A percentile compares a stretch with the other conserved stretches of the same genome.
phyloP scores from a whole-genome alignment of 495 filamentous ascomycete genomes.

The Trichocladium uniseriatum region DNA sequence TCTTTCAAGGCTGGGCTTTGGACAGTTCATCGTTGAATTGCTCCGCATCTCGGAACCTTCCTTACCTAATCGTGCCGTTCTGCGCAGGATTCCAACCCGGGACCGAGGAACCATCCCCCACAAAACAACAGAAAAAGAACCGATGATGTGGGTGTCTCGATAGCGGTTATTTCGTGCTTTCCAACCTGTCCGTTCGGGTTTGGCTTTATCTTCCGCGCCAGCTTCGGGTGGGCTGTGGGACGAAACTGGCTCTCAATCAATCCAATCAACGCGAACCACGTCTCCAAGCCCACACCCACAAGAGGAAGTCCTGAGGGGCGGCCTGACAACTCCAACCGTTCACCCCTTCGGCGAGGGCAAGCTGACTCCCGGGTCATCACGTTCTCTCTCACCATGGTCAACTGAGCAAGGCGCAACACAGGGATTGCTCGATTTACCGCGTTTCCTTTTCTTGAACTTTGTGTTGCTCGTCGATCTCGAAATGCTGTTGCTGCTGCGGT shows the following conservation, averaged over 20 bases:
- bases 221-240: conserved; percentile 26
- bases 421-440: too few relatives aligned
- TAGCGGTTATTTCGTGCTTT: conserved; percentile 13
- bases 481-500: not conserved
- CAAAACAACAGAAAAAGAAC: not conserved
- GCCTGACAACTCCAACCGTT: conserved; percentile 16
- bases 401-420: not conserved
- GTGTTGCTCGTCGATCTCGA: not conserved
- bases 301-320: conserved; percentile 15
- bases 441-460: not conserved
- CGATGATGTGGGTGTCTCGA: conserved; percentile 17
- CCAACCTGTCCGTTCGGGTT: conserved; percentile 23
- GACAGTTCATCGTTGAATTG: too few relatives aligned
- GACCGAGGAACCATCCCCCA: not conserved
- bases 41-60: too few relatives aligned
- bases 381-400: too few relatives aligned
- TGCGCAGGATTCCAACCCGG: not conserved
- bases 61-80: not conserved
- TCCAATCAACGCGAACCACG: conserved; percentile 33
- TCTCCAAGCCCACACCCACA: conserved; percentile 32
- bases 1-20: too few relatives aligned
- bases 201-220: conserved; percentile 32
- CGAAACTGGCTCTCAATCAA: conserved; percentile 19
- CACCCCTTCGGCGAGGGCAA: conserved; percentile 5
- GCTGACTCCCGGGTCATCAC: conserved; percentile 6